Evolutionary conservation across 257 asterid genomes (phyloP), one percentile per base, ranked within the genome.

Genomic region (Plantago elongata): DNA sequence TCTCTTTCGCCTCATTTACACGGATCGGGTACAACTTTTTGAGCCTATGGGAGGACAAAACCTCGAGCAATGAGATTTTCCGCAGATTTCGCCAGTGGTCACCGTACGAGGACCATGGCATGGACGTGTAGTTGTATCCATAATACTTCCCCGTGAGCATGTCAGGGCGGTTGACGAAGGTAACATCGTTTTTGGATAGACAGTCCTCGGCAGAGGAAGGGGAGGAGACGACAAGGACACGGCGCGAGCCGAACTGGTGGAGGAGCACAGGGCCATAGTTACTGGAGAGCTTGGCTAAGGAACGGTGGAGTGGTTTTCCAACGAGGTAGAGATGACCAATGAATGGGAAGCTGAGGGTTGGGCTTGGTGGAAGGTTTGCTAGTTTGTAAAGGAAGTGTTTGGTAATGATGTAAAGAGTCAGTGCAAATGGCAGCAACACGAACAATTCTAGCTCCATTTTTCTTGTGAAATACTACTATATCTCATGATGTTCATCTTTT

Each of bases 21-120:
- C 96, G 89, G 7, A 81, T 83, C 30, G 68, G 59, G 3, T 73
- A 83, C 9, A 88, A 81, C 75, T 67, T 10, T 37, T 85, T 88
- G 17, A 88, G 80, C 57, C 83, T 60, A 63, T 81, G 80, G 0
- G 80, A 40, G 5, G 96, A 87, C 5, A 87, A 22, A 11, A 87
- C 68, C 70, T 87, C 94, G 48, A 77, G 47, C 0, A 82, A 67
- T 1, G 88, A 64, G 5, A 84, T 76, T 45, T 68, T 83, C 0
- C 94, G 79, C 0, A 84, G 72, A 62, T 82, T 87, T 9, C 89
- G 69, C 94, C 93, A 87, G 60, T 79, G 90, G 44, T 79, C 84
- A 9, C 88, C 85, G 60, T 84, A 84, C 3, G 90, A 61, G 1
- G 80, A 9, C 85, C 86, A 80, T 7, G 61, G 81, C 5, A 87